phyloP scores from a whole-genome alignment of 2,329 filamentous ascomycete species.

The Zopfia rhizophila region DNA sequence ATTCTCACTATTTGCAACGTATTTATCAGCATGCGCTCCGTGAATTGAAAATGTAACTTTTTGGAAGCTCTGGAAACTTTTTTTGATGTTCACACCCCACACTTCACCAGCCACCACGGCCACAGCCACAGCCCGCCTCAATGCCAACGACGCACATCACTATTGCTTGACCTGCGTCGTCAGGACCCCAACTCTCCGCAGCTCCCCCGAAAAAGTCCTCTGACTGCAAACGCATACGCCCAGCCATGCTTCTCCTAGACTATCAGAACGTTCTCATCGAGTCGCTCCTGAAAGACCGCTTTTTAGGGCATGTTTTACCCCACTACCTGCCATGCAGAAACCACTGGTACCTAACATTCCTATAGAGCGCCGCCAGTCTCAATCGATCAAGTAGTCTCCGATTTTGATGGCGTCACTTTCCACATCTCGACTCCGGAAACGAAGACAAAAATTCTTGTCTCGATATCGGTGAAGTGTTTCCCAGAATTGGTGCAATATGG shows the following conservation, averaged over 20 bases:
- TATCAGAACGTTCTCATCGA: slow-evolving; percentile 99
- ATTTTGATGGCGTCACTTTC: slow-evolving; percentile 99
- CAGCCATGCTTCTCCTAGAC: slow-evolving; percentile 87
- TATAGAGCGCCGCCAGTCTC: slow-evolving; percentile 81
- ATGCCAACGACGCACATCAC: slow-evolving; percentile 39
- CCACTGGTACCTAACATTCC: slow-evolving; percentile 46
- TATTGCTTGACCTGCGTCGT: slow-evolving; percentile 32
- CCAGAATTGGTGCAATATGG: slow-evolving; percentile 92
- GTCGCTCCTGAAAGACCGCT: slow-evolving; percentile 92
- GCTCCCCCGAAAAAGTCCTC: slow-evolving; percentile 28
- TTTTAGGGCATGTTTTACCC: slow-evolving; percentile 74
- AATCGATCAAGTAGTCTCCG: slow-evolving; percentile 98
- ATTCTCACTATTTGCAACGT: background rate
- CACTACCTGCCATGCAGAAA: slow-evolving; percentile 42
- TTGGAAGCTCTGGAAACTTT: slow-evolving; percentile 46
- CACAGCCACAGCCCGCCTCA: slow-evolving; percentile 31
- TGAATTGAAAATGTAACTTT: slow-evolving; percentile 32
- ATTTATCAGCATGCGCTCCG: slow-evolving; percentile 17
- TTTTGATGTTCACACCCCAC: slow-evolving; percentile 39
- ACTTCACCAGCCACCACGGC: slow-evolving; percentile 35
- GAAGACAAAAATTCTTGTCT: slow-evolving; percentile 94
- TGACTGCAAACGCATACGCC: slow-evolving; percentile 26
- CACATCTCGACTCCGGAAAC: slow-evolving; percentile 96
- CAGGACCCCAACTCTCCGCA: slow-evolving; percentile 38
- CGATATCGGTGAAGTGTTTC: slow-evolving; percentile 94